Base-by-base conservation (phyloP, 1,284 basidiomycete species). In the Cryptococcus sp. region DNA sequence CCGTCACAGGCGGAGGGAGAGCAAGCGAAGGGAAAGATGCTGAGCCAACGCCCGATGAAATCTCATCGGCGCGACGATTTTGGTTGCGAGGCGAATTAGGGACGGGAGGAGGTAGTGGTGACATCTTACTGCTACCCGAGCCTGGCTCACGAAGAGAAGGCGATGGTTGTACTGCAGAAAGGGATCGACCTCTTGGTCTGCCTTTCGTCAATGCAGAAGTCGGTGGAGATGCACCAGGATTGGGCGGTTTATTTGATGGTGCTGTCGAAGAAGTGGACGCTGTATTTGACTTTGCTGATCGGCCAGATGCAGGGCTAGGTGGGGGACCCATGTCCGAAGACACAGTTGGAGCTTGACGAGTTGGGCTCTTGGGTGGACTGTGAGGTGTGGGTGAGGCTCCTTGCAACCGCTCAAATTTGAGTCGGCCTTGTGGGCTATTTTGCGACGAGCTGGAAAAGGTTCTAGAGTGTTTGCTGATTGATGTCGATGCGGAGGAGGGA, bases 1-100 rank as follows among this genome's bases (percentile, higher is more conserved):
- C 3, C 1, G 58, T 52, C 20, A 64, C 46, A 1, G 67, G 45
- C 13, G 67, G 64, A 10, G 65, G 67, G 15, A 71, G 40, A 13
- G 56, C 54, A 37, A 62, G 57, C 11, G 64, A 59, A 7, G 57
- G 58, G 20, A 61, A 40, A 6, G 60, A 62, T n/a, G 41, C 7
- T 4, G 41, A 44, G n/a, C 29, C 13, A 34, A 34, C 29, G 19
- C 46, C 11, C 11, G 59, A 52, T 25, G 54, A 37, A 4, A 44
- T 38, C 29, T 47, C 38, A 16, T 52, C 51, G 20, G 25, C 51
- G 16, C 22, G 51, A 4, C 13, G 41, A 13, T 7, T 10, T 34
- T 7, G 29, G 29, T 34, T 34, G 8, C 8, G 41, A 44, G n/a
- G 41, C 22, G 41, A 19, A 16, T 13, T 23, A 8, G 19, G 22